Base-by-base conservation (phyloP, 805 yeast genomes). In the Pichia scutulata region DNA sequence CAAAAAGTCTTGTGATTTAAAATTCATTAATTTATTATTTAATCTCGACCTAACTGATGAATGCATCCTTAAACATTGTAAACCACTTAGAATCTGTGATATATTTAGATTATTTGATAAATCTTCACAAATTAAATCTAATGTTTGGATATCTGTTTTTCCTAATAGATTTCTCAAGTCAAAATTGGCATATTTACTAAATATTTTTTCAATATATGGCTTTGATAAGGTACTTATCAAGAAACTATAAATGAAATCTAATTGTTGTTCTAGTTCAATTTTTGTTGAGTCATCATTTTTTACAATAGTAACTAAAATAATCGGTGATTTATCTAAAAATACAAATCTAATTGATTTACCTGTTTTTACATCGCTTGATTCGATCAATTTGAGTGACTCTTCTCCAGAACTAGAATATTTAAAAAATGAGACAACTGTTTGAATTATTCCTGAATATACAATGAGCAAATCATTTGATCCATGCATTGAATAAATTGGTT, bases 161-260 rank as follows among this genome's bases (percentile, higher is more conserved):
- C 89, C 89, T 24, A 90, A 70, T 26, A 85, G 74, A 51, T 81
- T 84, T 22, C 97, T 70, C 39, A 92, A 68, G 60, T 92, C 98
- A 59, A 86, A 88, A 59, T 88, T 88, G 60, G 86, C 83, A 50
- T 95, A 72, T 53, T 79, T 77, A 47, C 74, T 70, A 62, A 86
- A 90, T 36, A 84, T 80, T 55, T 80, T 79, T 10, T 76, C 71
- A 39, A 92, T 80, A 55, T 85, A 86, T 1, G 89, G 84, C 60
- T 84, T 82, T n/a, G 95, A 85, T 39, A 93, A 68, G 0, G 93
- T 85, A 0, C 95, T 81, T n/a, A 92, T 63, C 7, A 92, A 63
- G 63, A 86, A 92, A 44, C 87, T 81, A 67, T 90, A 83, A 16
- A 92, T 59, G 21, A 84, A 74, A 46, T 81, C 84, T 44, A 92